Percentiles rank a stretch among this genome's conserved stretches.
Evolutionary conservation across 2,329 filamentous ascomycete species (phyloP).

Genomic region (Hypoxylon sp.): DNA sequence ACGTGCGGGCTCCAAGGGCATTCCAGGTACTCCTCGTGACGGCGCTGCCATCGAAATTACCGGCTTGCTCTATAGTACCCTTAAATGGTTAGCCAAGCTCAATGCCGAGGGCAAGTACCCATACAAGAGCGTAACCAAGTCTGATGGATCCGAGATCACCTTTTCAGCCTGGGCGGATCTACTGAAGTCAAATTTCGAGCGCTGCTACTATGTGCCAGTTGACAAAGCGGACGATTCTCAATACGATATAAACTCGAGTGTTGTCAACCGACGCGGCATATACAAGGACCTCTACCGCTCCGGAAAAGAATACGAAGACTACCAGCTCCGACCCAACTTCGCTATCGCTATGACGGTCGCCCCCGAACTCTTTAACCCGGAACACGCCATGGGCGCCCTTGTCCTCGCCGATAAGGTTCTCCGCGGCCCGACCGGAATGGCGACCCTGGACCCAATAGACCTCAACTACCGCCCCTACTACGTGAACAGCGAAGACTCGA

Average conservation of each 20-base stretch:
- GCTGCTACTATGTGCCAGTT: slow-evolving; percentile 88
- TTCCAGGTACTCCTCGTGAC: slow-evolving; percentile 96
- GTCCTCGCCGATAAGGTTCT: slow-evolving; percentile 84
- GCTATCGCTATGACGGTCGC: slow-evolving; percentile 96
- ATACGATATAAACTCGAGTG: slow-evolving; percentile 83
- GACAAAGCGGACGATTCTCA: slow-evolving; percentile 77
- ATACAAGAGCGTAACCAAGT: slow-evolving; percentile 79
- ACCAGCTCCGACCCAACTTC: slow-evolving; percentile 95
- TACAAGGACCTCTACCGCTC: slow-evolving; percentile 98
- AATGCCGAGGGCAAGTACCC: slow-evolving; percentile 78
- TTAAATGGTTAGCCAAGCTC: slow-evolving; percentile 83
- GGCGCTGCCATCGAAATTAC: slow-evolving; percentile 96
- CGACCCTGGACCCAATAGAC: slow-evolving; percentile 92
- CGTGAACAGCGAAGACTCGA: slow-evolving; percentile 92
- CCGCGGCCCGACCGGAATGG: slow-evolving; percentile 92
- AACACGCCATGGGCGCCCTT: slow-evolving; percentile 84
- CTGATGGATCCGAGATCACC: slow-evolving; percentile 73
- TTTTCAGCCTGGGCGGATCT: slow-evolving; percentile 84
- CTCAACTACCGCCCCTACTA: slow-evolving; percentile 96
- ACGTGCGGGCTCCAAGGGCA: slow-evolving; percentile 89
- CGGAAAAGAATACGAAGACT: slow-evolving; percentile 97
- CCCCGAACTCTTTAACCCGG: slow-evolving; percentile 84
- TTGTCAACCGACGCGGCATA: slow-evolving; percentile 93
- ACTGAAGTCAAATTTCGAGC: slow-evolving; percentile 90
- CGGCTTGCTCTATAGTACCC: slow-evolving; percentile 89